These are phyloP conservation scores for Phalaenopsis hybrid DNA, from an alignment of 116 monocot genomes.

Conservation along the genomic window DNA sequence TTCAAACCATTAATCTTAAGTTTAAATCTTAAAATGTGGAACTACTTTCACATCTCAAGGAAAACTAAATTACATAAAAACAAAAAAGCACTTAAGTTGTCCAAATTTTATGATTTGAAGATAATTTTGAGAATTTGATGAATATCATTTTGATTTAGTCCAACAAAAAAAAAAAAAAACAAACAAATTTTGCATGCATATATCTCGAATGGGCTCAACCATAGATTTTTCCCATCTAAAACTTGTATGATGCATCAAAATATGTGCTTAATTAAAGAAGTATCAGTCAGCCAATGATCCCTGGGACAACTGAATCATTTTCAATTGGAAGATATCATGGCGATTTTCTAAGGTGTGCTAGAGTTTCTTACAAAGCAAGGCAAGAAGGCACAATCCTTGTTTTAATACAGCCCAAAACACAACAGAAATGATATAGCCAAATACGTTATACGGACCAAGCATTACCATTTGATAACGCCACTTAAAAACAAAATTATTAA, in stretches of 20 bases:
- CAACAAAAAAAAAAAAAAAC: no score
- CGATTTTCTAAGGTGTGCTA: background rate
- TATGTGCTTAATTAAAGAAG: background rate
- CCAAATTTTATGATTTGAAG: no score
- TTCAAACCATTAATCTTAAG: no score
- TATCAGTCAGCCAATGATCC: background rate
- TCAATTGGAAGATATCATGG: background rate
- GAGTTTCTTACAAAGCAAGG: background rate
- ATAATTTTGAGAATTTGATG: no score
- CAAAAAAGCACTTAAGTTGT: no score
- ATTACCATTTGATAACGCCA: no score
- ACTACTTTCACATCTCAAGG: no score
- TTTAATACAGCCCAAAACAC: background rate
- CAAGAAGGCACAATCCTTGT: background rate
- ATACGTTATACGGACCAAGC: background rate
- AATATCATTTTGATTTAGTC: background rate
- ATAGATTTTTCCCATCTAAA: background rate
- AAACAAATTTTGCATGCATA: no score
- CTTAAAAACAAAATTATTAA: no score
- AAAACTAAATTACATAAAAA: no score
- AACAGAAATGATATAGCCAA: background rate
- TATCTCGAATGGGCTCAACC: background rate
- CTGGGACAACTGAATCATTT: background rate
- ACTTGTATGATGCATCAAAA: background rate
- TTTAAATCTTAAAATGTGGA: no score